Evolutionary conservation across 306 rosid genomes (phyloP).

Genomic region (Alnus glutinosa): DNA sequence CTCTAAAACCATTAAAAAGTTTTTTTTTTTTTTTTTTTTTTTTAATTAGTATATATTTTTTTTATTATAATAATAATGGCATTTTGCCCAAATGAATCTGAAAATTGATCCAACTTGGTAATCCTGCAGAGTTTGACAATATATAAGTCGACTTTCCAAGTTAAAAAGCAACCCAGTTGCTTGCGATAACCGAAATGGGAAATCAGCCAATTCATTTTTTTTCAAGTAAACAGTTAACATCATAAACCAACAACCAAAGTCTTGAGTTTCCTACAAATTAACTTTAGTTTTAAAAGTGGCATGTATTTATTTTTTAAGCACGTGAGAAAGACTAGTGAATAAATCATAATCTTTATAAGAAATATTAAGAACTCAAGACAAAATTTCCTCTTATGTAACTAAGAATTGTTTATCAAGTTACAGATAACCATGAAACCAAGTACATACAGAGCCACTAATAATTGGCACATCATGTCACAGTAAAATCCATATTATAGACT

Average conservation of each 20-base stretch:
- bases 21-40: too few relatives aligned
- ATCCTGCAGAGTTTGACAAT: too few relatives aligned
- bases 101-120: not conserved
- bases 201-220: not conserved
- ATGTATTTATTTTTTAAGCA: too few relatives aligned
- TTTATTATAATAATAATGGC: too few relatives aligned
- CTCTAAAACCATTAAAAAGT: too few relatives aligned
- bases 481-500: not conserved
- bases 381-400: not conserved
- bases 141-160: not conserved
- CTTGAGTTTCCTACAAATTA: too few relatives aligned
- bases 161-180: not conserved
- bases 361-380: not conserved
- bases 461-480: not conserved
- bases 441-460: not conserved
- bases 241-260: not conserved
- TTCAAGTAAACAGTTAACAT: not conserved
- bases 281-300: too few relatives aligned
- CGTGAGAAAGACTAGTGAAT: not conserved
- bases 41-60: too few relatives aligned
- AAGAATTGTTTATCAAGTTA: not conserved
- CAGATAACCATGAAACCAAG: not conserved
- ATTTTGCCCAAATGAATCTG: not conserved
- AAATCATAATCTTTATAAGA: conserved; percentile 4
- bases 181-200: not conserved